A percentile compares a stretch with the other conserved stretches of the same genome.
phyloP scores from a whole-genome alignment of 108 stramenopile genomes.

The Asterionellopsis glacialis region DNA sequence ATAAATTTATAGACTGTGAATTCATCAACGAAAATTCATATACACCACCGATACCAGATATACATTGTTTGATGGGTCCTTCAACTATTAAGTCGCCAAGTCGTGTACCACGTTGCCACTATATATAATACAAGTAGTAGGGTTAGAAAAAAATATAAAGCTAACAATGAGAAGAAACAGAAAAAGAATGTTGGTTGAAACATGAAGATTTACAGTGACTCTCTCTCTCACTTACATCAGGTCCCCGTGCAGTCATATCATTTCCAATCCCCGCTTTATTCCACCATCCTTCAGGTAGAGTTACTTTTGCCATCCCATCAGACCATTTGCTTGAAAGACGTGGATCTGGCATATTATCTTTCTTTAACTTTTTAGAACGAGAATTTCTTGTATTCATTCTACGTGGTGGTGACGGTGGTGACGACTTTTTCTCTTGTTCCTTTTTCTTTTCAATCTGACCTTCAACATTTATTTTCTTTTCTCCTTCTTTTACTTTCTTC shows the following conservation, averaged over 20 bases:
- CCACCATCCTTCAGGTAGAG: constrained; percentile 65
- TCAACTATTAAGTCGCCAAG: constrained; percentile 68
- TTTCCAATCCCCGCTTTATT: constrained; percentile 33
- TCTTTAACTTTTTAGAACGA: not conserved
- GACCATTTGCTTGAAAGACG: constrained; percentile 12
- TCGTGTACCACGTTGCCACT: constrained; percentile 70
- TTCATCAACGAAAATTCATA: constrained; percentile 82
- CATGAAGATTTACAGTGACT: too few relatives aligned
- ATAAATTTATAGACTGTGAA: constrained; percentile 41
- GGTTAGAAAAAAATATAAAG: not conserved
- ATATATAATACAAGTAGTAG: not conserved
- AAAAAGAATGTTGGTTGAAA: not conserved
- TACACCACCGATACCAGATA: constrained; percentile 79
- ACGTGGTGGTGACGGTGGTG: not conserved
- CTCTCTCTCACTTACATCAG: constrained; percentile 30
- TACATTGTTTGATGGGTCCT: constrained; percentile 69
- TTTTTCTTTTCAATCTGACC: not conserved
- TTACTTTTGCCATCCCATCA: constrained; percentile 74
- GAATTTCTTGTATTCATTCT: not conserved
- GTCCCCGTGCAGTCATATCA: constrained; percentile 70
- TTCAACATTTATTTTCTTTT: not conserved
- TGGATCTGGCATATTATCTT: not conserved
- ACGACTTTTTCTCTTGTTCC: not conserved
- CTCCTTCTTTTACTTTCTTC: constrained; percentile 4
- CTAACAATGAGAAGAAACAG: constrained; percentile 1